Evolutionary conservation across 108 stramenopile species (phyloP).

Genomic region (Cyclotella atomus): DNA sequence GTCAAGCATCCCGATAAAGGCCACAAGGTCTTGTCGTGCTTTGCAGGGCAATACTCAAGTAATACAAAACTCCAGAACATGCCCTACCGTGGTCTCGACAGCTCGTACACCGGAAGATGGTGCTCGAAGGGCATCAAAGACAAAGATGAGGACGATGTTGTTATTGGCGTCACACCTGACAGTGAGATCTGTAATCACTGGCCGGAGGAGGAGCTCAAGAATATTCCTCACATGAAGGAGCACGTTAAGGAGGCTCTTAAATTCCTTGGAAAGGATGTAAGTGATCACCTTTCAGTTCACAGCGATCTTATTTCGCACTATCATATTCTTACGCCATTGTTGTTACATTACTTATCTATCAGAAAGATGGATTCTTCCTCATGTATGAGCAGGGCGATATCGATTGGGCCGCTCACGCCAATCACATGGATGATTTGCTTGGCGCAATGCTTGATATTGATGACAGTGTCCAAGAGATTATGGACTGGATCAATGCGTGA

Average conservation of each 20-base stretch:
- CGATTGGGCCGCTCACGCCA: constrained; percentile 68
- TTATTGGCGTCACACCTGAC: constrained; percentile 34
- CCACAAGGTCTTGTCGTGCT: constrained; percentile 59
- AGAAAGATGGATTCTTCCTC: constrained; percentile 66
- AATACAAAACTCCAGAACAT: constrained; percentile 30
- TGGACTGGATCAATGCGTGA: constrained; percentile 52
- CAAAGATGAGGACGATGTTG: constrained; percentile 36
- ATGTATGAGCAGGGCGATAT: constrained; percentile 73
- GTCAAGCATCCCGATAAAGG: constrained; percentile 57
- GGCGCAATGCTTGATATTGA: constrained; percentile 66
- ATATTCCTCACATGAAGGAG: constrained; percentile 54
- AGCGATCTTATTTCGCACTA: too few species aligned
- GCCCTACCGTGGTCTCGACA: constrained; percentile 58
- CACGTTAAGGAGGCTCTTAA: constrained; percentile 56
- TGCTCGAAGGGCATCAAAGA: constrained; percentile 41
- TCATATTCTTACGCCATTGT: not conserved
- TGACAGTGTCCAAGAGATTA: constrained; percentile 47
- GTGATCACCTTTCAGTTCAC: too few species aligned
- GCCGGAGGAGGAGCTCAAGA: constrained; percentile 46
- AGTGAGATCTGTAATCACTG: constrained; percentile 54
- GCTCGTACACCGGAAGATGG: constrained; percentile 48
- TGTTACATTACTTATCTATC: not conserved
- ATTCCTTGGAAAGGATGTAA: constrained; percentile 59
- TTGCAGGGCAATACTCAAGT: constrained; percentile 46
- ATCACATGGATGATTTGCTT: constrained; percentile 69